Conservation (phyloP, 257 asterid species). For the Solanum etuberosum region DNA sequence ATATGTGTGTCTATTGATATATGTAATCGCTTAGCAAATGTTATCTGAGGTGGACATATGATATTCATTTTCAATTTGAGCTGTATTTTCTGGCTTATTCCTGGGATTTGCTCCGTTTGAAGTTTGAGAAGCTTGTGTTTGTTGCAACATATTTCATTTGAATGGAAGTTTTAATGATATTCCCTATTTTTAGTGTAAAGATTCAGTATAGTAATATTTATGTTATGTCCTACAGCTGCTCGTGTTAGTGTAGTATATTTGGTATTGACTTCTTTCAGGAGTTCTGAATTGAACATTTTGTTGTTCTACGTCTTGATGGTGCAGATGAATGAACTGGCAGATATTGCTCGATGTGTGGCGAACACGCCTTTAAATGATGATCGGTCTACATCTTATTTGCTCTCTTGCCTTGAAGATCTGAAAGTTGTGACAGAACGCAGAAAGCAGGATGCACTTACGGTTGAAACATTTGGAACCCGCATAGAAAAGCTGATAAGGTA, state of each 20-base stretch:
- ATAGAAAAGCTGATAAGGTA: slow-evolving; percentile 91
- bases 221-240: not conserved
- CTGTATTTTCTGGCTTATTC: not conserved
- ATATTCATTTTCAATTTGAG: not conserved
- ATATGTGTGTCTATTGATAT: not conserved
- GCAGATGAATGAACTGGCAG: slow-evolving; percentile 98
- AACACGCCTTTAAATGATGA: slow-evolving; percentile 88
- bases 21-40: not conserved
- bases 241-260: not conserved
- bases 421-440: slow-evolving; percentile 74
- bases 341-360: slow-evolving; percentile 92
- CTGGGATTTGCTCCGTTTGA: not conserved
- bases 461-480: slow-evolving; percentile 98
- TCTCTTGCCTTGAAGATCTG: slow-evolving; percentile 95
- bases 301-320: not conserved
- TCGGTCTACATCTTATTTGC: slow-evolving; percentile 63
- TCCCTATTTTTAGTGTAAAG: not conserved
- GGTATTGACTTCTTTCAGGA: not conserved
- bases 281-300: not conserved
- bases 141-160: not conserved
- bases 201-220: not conserved
- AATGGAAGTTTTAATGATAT: not conserved
- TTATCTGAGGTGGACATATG: not conserved
- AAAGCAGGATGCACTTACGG: slow-evolving; percentile 87
- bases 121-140: not conserved